Conservation (phyloP, 257 asterid species). For the Striga asiatica region DNA sequence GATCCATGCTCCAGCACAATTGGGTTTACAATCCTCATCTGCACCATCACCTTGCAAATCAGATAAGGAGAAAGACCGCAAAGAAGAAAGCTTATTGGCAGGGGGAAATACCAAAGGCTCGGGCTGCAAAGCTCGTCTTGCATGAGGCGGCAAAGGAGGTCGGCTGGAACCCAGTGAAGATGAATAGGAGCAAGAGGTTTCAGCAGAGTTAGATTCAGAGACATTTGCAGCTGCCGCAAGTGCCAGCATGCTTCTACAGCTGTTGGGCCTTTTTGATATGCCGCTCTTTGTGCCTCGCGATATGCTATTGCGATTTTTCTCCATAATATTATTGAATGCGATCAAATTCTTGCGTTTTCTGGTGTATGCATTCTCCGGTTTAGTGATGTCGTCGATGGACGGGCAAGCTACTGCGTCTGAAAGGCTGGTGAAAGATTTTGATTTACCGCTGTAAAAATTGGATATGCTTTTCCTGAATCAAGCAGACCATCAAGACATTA, state of each 20-base stretch:
- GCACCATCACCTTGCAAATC: slow-evolving; percentile 57
- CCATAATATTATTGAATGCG: slow-evolving; percentile 34
- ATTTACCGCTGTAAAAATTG: slow-evolving; percentile 30
- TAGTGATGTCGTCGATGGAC: slow-evolving; percentile 39
- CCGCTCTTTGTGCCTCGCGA: slow-evolving; percentile 25
- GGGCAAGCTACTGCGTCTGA: slow-evolving; percentile 44
- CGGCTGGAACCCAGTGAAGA: slow-evolving; percentile 32
- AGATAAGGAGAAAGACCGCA: slow-evolving; percentile 54
- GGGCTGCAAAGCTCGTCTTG: slow-evolving; percentile 22
- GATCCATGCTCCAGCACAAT: slow-evolving; percentile 21
- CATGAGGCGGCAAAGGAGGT: slow-evolving; percentile 66
- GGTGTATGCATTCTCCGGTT: slow-evolving; percentile 49
- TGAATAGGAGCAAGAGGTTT: slow-evolving; percentile 36
- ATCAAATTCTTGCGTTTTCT: slow-evolving; percentile 53
- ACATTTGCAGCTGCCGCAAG: slow-evolving; percentile 29
- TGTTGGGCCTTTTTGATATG: slow-evolving; percentile 37
- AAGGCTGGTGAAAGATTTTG: slow-evolving; percentile 39
- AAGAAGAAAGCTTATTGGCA: slow-evolving; percentile 31
- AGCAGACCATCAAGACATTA: slow-evolving; percentile 9
- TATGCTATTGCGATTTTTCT: slow-evolving; percentile 24
- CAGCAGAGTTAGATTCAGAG: slow-evolving; percentile 29
- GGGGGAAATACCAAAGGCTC: slow-evolving; percentile 31
- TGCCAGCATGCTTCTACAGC: slow-evolving; percentile 34
- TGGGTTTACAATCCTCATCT: slow-evolving; percentile 20
- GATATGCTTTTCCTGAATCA: slow-evolving; percentile 34